Evolutionary conservation across 768 basidiomycete genomes (phyloP).

Genomic region (Leccinum boreale): DNA sequence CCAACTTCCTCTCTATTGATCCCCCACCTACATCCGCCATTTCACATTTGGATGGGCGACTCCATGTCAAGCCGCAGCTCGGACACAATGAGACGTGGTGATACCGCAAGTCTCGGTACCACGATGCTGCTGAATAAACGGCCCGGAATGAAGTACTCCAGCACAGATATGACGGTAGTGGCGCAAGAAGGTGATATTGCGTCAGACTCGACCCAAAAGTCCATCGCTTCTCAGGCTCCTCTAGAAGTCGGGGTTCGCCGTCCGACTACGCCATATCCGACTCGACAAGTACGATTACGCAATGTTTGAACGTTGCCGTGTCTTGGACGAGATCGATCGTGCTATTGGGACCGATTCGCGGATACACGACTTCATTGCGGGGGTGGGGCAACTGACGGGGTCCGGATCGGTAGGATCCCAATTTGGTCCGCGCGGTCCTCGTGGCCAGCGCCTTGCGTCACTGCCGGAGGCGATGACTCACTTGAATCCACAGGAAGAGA

Average conservation of each 20-base stretch:
- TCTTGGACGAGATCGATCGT: conserved; percentile 31
- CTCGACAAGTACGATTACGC: conserved; percentile 20
- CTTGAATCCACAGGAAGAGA: conserved; percentile 17
- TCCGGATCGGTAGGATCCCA: conserved; percentile 17
- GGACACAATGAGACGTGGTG: conserved; percentile 25
- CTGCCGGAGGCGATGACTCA: conserved; percentile 9
- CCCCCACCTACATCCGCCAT: conserved; percentile 53
- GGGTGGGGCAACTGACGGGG: conserved; percentile 9
- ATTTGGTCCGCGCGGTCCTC: conserved; percentile 20
- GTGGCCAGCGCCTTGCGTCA: conserved; percentile 17
- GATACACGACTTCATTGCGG: conserved; percentile 26
- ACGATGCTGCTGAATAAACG: conserved; percentile 18
- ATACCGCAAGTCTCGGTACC: conserved; percentile 27
- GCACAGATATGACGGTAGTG: conserved; percentile 25
- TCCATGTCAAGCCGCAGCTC: conserved; percentile 23
- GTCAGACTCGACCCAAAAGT: conserved; percentile 2
- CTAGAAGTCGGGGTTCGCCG: conserved; percentile 15
- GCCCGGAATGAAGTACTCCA: conserved; percentile 33
- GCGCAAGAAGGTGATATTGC: conserved; percentile 17
- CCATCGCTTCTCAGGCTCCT: conserved; percentile 5
- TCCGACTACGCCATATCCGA: conserved; percentile 28
- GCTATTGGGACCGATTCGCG: conserved; percentile 20
- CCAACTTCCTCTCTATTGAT: conserved; percentile 79
- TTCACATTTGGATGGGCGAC: conserved; percentile 16
- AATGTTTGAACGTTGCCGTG: conserved; percentile 8